Conservation (phyloP, 345 rosid species). For the Gynandropsis gynandra region DNA sequence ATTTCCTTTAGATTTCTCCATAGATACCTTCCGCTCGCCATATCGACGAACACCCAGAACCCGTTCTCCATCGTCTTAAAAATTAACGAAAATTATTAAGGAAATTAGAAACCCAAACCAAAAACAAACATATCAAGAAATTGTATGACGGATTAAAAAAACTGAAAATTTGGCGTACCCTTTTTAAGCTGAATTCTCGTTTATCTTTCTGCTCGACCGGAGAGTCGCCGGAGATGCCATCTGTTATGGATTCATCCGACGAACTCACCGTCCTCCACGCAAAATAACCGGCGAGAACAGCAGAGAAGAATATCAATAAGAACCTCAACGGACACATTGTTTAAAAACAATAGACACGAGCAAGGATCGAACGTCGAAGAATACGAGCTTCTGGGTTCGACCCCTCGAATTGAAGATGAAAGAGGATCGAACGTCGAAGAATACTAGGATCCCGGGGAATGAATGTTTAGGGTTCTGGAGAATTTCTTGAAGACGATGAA, state of each 20-base stretch:
- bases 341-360: neutral
- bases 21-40: conserved; percentile 83
- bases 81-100: conserved; percentile 10
- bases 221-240: conserved; percentile 29
- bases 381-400: neutral
- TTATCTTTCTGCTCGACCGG: conserved; percentile 34
- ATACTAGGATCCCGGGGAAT: neutral
- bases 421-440: too few species aligned
- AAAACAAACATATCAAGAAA: neutral
- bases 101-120: neutral
- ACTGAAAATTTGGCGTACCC: conserved; percentile 33
- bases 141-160: neutral
- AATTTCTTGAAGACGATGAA: conserved; percentile 2
- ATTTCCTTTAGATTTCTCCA: conserved; percentile 66
- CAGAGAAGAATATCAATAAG: conserved; percentile 84
- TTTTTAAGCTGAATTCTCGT: conserved; percentile 35
- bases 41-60: conserved; percentile 82
- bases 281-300: conserved; percentile 67
- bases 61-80: conserved; percentile 53
- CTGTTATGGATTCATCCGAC: conserved; percentile 37
- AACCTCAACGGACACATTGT: conserved; percentile 70
- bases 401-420: too few species aligned
- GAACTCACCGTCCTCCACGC: conserved; percentile 81
- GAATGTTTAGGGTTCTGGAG: conserved; percentile 13
- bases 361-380: neutral